These are phyloP conservation scores for Lepidopterella palustris DNA, from an alignment of 495 filamentous ascomycete species.

Conservation along the genomic window DNA sequence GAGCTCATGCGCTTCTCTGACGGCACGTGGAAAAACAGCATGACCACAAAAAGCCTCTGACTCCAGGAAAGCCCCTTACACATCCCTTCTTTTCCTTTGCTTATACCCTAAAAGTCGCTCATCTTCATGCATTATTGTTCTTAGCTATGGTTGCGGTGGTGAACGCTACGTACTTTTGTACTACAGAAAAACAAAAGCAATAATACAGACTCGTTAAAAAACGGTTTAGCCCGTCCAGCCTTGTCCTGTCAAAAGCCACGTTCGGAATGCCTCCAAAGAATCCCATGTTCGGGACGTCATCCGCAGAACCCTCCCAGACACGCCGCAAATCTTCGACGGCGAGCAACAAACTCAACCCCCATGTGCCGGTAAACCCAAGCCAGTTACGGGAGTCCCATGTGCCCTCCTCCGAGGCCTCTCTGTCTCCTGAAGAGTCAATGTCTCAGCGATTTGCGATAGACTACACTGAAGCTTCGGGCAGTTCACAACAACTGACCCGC, in stretches of 20 bases:
- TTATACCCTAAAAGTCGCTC: background rate
- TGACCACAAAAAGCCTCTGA: slow-evolving; percentile 1
- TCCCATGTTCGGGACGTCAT: slow-evolving; percentile 11
- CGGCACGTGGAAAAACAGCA: slow-evolving; percentile 8
- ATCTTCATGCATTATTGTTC: background rate
- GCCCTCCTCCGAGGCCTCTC: slow-evolving; percentile 17
- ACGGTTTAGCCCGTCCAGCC: slow-evolving; percentile 7
- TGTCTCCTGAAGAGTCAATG: slow-evolving; percentile 23
- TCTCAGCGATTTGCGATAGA: slow-evolving; percentile 4
- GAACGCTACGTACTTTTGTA: slow-evolving; percentile 7
- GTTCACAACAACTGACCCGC: background rate
- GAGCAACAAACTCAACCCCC: slow-evolving; percentile 4
- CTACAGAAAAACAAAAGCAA: slow-evolving; percentile 7
- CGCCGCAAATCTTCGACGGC: slow-evolving; percentile 11
- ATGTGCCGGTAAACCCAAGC: slow-evolving; percentile 28
- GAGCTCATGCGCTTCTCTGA: background rate
- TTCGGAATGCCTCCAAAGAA: slow-evolving; percentile 17
- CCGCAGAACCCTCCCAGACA: slow-evolving; percentile 5
- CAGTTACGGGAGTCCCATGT: slow-evolving; percentile 26
- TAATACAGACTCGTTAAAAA: background rate
- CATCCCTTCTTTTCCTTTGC: background rate
- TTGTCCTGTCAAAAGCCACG: slow-evolving; percentile 8
- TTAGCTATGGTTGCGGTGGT: background rate
- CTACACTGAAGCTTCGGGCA: slow-evolving; percentile 14
- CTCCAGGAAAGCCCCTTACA: background rate